Base-by-base conservation (phyloP, 495 filamentous ascomycete genomes). In the Talaromyces proteolyticus region DNA sequence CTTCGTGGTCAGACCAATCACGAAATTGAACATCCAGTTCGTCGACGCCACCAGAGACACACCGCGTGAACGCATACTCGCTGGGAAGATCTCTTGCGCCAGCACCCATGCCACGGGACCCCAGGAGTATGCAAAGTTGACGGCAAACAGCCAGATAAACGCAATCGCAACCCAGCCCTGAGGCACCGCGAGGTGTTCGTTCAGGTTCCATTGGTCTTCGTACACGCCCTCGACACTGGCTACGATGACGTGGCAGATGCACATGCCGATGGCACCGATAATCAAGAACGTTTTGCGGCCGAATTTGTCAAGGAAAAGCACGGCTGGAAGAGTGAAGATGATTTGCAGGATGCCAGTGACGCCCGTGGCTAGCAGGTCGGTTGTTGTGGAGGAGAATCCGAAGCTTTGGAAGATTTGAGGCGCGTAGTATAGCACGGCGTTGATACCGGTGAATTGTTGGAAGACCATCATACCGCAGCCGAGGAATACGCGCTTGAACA, bases 281-380 rank as follows among this genome's bases (percentile, higher is more conserved):
- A 91, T 79, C 19, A 94, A 75, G n/a, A 91, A 74, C n/a, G 82
- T 78, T 52, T 87, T 78, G 14, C 87, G 85, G 22, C 87, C 87
- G 23, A 81, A 80, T 49, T 77, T 78, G 57, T 91, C 87, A 55
- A 90, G 83, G 69, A 82, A 87, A 57, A 88, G 76, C 57, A 84
- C 86, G 46, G 81, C 83, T 36, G 84, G 68, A 11, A 79, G 70
- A 3, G 84, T 87, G 60, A 84, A 84, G 55, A 88, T 68, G 64
- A 89, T 88, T 60, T 88, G 85, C 12, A 88, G 63, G 17, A 86
- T 85, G 56, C 87, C 88, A 52, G 84, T 85, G n/a, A 89, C 74
- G 17, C 85, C 84, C 2, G 83, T 86, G 1, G 81, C 82, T n/a
- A 87, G 75, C 42, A 89, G 72, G 53, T 79, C 79, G 51, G 80